Conservation (phyloP, 306 rosid genomes). For the Sophora flavescens region DNA sequence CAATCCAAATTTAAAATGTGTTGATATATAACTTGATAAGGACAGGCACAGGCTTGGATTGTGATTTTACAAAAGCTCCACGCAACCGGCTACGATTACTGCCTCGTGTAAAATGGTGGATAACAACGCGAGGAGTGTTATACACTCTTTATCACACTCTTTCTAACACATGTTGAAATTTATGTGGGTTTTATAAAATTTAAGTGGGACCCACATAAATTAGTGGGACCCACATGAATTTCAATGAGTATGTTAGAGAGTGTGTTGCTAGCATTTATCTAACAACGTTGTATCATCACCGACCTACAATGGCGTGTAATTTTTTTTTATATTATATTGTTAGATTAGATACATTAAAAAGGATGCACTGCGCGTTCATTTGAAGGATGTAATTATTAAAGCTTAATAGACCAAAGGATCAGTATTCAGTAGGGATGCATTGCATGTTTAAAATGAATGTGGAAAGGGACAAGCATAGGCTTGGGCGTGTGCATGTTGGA, state of each 20-base stretch:
- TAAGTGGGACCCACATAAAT: too few relatives aligned
- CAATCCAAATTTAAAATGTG: background rate
- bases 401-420: background rate
- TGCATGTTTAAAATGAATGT: conserved; percentile 1
- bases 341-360: too few relatives aligned
- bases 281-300: background rate
- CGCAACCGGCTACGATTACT: background rate
- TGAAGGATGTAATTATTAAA: background rate
- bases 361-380: too few relatives aligned
- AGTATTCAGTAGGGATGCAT: too few relatives aligned
- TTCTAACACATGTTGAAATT: too few relatives aligned
- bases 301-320: background rate
- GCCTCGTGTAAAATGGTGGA: background rate
- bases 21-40: too few relatives aligned
- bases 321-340: background rate
- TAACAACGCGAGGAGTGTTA: too few relatives aligned
- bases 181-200: too few relatives aligned
- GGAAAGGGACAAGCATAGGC: background rate
- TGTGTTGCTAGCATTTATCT: too few relatives aligned
- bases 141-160: too few relatives aligned
- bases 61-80: background rate
- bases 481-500: background rate
- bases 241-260: too few relatives aligned
- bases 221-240: too few relatives aligned
- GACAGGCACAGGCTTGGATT: background rate